Conservation (phyloP, 1,139 yeast genomes). For the Nakaseomyces sp. region DNA sequence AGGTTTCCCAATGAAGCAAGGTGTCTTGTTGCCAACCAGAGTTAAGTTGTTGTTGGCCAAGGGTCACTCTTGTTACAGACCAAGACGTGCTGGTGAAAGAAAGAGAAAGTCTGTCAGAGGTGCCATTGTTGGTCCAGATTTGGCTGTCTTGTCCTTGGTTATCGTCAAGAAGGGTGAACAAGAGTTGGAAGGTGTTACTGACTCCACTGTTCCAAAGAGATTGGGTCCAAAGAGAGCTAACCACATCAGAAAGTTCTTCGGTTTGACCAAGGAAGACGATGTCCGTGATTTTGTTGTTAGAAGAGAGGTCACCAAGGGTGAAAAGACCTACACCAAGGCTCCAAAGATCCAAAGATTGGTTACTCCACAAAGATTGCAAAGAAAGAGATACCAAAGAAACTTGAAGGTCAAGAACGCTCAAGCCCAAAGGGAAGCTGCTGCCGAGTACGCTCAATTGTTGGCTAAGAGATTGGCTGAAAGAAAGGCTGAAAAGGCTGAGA, state of each 20-base stretch:
- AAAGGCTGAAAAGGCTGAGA: constrained; percentile 97
- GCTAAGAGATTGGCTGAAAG: constrained; percentile 98
- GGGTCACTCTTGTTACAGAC: constrained; percentile 99
- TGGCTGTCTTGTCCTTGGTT: constrained; percentile 88
- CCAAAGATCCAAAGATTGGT: constrained; percentile 99
- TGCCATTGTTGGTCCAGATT: constrained; percentile 95
- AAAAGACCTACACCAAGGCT: constrained; percentile 98
- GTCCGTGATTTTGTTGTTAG: constrained; percentile 93
- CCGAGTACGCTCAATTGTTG: constrained; percentile 97
- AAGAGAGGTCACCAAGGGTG: constrained; percentile 98
- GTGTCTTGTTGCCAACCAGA: constrained; percentile 99
- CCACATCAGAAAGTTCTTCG: constrained; percentile 98
- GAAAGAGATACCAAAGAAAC: constrained; percentile 96
- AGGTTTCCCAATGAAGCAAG: constrained; percentile 99
- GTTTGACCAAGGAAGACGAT: constrained; percentile 95
- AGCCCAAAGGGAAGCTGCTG: constrained; percentile 99
- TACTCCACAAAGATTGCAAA: constrained; percentile 98
- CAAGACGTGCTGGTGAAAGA: constrained; percentile 99
- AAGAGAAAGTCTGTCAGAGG: constrained; percentile 99
- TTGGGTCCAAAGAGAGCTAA: constrained; percentile 99
- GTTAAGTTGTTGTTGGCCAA: constrained; percentile 88
- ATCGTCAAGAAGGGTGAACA: constrained; percentile 95
- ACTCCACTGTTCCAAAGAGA: constrained; percentile 92
- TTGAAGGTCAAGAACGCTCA: constrained; percentile 94
- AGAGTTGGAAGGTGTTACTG: constrained; percentile 94